Evolutionary conservation across 129 eudicot genomes (phyloP).

Genomic region (Lonicera japonica): DNA sequence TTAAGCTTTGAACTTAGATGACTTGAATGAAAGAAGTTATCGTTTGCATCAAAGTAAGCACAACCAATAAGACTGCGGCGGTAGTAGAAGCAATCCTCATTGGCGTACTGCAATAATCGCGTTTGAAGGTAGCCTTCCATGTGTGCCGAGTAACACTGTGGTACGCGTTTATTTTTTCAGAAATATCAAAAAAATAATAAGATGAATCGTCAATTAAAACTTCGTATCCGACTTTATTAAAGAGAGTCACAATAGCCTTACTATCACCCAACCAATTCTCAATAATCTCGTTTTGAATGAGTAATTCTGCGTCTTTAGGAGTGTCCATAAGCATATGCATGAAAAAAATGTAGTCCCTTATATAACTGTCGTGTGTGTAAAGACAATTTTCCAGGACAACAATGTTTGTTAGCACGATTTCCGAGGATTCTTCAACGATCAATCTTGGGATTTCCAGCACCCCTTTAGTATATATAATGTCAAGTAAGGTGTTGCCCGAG

Average conservation of each 20-base stretch:
- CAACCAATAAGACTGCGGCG: slow-evolving; percentile 14
- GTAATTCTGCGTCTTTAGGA: slow-evolving; percentile 15
- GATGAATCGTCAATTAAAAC: not conserved
- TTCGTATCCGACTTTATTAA: not conserved
- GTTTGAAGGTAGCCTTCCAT: slow-evolving; percentile 15
- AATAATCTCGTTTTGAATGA: slow-evolving; percentile 13
- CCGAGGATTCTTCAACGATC: not conserved
- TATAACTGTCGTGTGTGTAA: slow-evolving; percentile 6
- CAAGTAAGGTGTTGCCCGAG: not conserved
- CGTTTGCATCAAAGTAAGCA: slow-evolving; percentile 17
- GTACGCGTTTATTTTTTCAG: not conserved
- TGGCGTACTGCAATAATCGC: slow-evolving; percentile 20
- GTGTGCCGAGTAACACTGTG: slow-evolving; percentile 2
- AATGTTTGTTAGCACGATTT: slow-evolving; percentile 10
- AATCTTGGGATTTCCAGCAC: slow-evolving; percentile 12
- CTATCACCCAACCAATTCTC: slow-evolving; percentile 3
- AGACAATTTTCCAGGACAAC: slow-evolving; percentile 10
- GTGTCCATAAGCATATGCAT: slow-evolving; percentile 11
- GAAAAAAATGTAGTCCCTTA: slow-evolving; percentile 12
- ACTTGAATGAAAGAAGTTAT: not conserved
- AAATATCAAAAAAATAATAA: slow-evolving; percentile 9
- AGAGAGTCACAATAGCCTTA: slow-evolving; percentile 4
- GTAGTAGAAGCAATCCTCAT: slow-evolving; percentile 15
- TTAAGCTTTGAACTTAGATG: not conserved
- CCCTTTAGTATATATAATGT: slow-evolving; percentile 11